These are phyloP conservation scores for Rhytidiadelphus loreus DNA, from an alignment of 225 moss, liverwort and hornwort genomes.

Conservation along the genomic window DNA sequence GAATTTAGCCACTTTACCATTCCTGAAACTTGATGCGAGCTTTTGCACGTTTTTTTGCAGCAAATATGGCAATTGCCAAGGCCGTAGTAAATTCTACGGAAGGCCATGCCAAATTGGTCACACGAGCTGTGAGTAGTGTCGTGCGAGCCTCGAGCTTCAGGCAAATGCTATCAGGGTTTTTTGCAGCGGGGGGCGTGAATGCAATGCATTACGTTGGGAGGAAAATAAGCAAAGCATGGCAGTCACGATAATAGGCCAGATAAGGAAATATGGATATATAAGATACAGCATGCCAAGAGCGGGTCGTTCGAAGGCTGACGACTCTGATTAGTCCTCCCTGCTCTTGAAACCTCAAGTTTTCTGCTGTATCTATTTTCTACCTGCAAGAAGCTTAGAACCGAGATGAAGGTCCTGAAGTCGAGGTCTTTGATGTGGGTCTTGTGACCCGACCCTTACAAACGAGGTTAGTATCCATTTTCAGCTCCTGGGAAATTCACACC, in stretches of 20 bases:
- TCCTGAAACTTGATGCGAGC: neutral
- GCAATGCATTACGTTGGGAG: slow-evolving; percentile 63
- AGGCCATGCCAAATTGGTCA: slow-evolving; percentile 62
- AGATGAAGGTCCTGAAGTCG: neutral
- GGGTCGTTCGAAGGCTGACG: neutral
- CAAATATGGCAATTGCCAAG: slow-evolving; percentile 40
- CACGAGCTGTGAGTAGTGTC: slow-evolving; percentile 53
- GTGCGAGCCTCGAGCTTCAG: slow-evolving; percentile 77
- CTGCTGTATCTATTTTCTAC: neutral
- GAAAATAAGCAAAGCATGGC: slow-evolving; percentile 82
- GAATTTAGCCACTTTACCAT: neutral
- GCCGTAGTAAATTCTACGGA: slow-evolving; percentile 47
- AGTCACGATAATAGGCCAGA: slow-evolving; percentile 25
- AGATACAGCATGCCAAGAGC: neutral
- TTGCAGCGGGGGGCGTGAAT: slow-evolving; percentile 82
- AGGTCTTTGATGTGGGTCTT: neutral
- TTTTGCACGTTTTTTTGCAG: slow-evolving; percentile 2
- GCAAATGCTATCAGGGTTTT: slow-evolving; percentile 78
- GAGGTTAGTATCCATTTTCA: neutral
- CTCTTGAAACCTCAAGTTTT: neutral
- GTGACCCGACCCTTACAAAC: neutral
- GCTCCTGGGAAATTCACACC: neutral
- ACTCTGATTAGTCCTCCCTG: neutral
- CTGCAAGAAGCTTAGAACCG: neutral
- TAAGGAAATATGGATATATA: neutral